Evolutionary conservation across 2,329 filamentous ascomycete genomes (phyloP), one percentile per base, ranked within the genome.

Genomic region (Stenocarpella maydis): DNA sequence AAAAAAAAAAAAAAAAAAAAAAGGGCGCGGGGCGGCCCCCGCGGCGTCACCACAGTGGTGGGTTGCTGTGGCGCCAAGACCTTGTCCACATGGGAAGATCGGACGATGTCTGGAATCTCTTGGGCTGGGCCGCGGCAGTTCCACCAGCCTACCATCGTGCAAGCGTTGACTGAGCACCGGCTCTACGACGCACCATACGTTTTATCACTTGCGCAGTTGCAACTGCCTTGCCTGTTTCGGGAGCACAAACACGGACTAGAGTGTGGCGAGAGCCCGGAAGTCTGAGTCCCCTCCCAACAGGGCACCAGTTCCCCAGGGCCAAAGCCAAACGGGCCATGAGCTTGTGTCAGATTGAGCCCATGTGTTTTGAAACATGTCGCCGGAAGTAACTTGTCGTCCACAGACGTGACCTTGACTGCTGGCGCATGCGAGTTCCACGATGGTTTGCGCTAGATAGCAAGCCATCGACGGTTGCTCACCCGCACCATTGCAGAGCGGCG

Each of bases 211-310:
- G 26, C 58, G 24, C 43, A 49, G 47, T 28, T 41, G 26, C 58
- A 15, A 19, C 37, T 49, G 58, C 8, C 19, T 34, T 49, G 31
- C 58, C 58, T 19, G 8, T 26, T 63, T 37, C 12, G 43, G 58
- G 17, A 49, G n/a, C 37, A 34, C 43, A 43, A 49, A 63, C 37
- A 49, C 58, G 58, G 43, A 47, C 26, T 37, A 21, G 37, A 19
- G 41, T 24, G 43, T 63, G 43, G 43, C 43, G 58, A 82, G 80
- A 76, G 79, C 19, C 28, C 58, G 58, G 58, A 31, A 26, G 58
- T 28, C 58, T 63, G n/a, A 49, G 58, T 37, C 58, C 10, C 24
- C 9, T 37, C 19, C 58, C 15, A 28, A 28, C 28, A 49, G 19
- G 58, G 58, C 43, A 63, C 37, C 19, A 31, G 41, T 37, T 63